Evolutionary conservation across 2,329 filamentous ascomycete species (phyloP).

Genomic region (Colletotrichum sublineola): DNA sequence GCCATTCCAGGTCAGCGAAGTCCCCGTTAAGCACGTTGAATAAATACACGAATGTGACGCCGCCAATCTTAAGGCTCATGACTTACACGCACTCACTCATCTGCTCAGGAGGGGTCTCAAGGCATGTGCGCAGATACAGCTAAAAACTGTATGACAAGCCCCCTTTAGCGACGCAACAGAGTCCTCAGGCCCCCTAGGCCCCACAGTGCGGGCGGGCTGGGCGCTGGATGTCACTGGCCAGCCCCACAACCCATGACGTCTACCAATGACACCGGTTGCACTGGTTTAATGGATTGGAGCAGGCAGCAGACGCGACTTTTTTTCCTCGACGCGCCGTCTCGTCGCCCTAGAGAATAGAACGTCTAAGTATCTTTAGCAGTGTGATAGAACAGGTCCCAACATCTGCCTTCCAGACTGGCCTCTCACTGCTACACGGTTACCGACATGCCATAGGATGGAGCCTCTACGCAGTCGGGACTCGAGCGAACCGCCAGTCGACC

Average conservation of each 20-base stretch:
- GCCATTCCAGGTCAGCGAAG: too few relatives aligned
- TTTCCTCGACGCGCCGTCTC: slow-evolving; percentile 28
- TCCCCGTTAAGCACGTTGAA: not conserved
- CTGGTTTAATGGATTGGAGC: slow-evolving; percentile 33
- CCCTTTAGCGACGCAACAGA: not conserved
- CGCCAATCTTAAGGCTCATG: not conserved
- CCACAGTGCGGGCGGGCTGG: not conserved
- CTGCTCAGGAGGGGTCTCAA: not conserved
- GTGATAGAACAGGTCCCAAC: not conserved
- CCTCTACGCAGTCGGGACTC: slow-evolving; percentile 33
- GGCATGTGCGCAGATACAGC: not conserved
- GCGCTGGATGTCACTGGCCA: not conserved
- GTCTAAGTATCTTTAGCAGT: not conserved
- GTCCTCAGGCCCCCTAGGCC: too few relatives aligned
- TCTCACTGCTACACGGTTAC: not conserved
- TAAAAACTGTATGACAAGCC: not conserved
- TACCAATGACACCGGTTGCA: slow-evolving; percentile 27
- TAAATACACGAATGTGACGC: not conserved
- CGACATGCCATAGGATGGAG: slow-evolving; percentile 40
- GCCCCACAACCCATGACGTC: slow-evolving; percentile 27
- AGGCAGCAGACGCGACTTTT: slow-evolving; percentile 43
- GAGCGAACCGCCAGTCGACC: slow-evolving; percentile 59
- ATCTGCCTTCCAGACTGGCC: not conserved
- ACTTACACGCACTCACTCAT: slow-evolving; percentile 1
- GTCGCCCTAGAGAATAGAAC: not conserved